Evolutionary conservation across 176 grass and related monocot genomes (phyloP), one percentile per base, ranked within the genome.

Genomic region (Poa pratensis): DNA sequence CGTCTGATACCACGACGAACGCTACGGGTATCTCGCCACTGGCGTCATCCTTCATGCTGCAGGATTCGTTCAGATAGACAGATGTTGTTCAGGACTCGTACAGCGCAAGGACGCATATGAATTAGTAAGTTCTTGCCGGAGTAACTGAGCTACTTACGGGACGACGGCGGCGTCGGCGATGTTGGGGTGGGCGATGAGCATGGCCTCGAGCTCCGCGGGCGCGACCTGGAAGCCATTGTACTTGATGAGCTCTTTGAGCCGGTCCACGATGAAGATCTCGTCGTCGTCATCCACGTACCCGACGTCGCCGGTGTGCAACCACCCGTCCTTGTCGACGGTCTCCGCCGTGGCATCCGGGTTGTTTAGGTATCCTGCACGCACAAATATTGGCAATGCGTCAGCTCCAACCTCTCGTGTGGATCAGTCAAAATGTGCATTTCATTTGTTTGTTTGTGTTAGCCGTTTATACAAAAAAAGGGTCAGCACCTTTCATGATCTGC

Each of bases 231-330:
- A 97, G 4, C 92, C 89, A 81, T 95, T 97, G 87, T 91, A 93
- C 78, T 97, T 97, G 87, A 97, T 97, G 78, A 97, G 88, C 82
- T 97, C 95, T 87, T 97, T 97, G 43, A 97, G 92, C 75, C 92
- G 67, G 68, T 97, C 95, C 2, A 95, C 92, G 22, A 97, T 95
- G 90, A 97, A 97, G 84, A 97, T 93, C 46, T 97, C 95, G 24
- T 97, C 90, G 52, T 93, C 90, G 23, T 90, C 89, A 23, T 97
- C 95, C 13, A 97, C 89, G 39, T 81, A 90, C n/a, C 95, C 95
- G 23, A 97, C 73, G 67, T 97, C 95, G n/a, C 95, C 95, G 11
- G 92, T 97, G 90, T 94, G 95, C 34, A 97, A 76, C 95, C 95
- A 97, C 54, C 95, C 92, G 4, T 91, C 89, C 34, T 68, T 82